These are phyloP conservation scores for Penicillium sp. DNA, from an alignment of 2,329 filamentous ascomycete species.

Conservation along the genomic window DNA sequence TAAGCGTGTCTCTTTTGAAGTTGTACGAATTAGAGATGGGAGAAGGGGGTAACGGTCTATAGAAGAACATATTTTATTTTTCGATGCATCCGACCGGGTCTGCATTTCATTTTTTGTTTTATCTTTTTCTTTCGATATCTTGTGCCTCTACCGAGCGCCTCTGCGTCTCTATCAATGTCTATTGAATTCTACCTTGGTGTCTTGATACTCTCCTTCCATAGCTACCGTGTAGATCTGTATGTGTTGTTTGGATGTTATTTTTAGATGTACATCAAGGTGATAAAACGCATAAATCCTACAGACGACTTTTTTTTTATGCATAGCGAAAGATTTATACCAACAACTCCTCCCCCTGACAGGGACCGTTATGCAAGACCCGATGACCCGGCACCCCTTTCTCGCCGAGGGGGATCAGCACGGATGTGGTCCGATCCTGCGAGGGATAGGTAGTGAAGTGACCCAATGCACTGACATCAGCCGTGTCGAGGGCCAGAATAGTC, in stretches of 20 bases:
- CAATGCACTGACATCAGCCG: slow-evolving; percentile 36
- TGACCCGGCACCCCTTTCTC: slow-evolving; percentile 39
- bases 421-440: slow-evolving; percentile 37
- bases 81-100: slow-evolving; percentile 10
- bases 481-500: slow-evolving; percentile 46
- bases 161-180: slow-evolving; percentile 10
- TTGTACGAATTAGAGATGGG: slow-evolving; percentile 15
- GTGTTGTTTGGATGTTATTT: background rate
- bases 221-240: background rate
- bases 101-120: slow-evolving; percentile 14
- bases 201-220: background rate
- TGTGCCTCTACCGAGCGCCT: slow-evolving; percentile 11
- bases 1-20: slow-evolving; percentile 17
- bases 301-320: background rate
- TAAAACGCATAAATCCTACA: background rate
- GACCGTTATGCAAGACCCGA: slow-evolving; percentile 41
- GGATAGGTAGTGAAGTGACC: slow-evolving; percentile 48
- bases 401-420: slow-evolving; percentile 39
- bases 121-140: slow-evolving; percentile 11
- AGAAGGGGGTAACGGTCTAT: slow-evolving; percentile 20
- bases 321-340: background rate
- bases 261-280: background rate
- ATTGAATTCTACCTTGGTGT: slow-evolving; percentile 10
- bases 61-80: slow-evolving; percentile 18
- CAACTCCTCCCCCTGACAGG: slow-evolving; percentile 33